Evolutionary conservation across 306 rosid genomes (phyloP).

Genomic region (Rosa chinensis): DNA sequence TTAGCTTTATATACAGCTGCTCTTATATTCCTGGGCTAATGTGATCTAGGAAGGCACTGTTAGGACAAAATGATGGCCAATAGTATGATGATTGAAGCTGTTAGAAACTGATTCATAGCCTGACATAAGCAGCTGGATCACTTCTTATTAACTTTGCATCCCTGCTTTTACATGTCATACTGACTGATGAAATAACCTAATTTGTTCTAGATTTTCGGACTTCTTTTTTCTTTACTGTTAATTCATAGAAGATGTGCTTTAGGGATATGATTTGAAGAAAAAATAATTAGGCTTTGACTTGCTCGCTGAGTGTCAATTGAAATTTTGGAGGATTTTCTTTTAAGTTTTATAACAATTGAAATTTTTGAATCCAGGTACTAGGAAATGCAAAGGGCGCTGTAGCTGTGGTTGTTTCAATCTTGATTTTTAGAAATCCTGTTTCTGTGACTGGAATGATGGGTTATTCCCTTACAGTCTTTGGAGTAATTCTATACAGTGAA

Average conservation of each 20-base stretch:
- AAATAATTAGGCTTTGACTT: too few species aligned
- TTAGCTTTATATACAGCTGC: not conserved
- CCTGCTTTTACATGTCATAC: not conserved
- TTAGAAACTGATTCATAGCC: not conserved
- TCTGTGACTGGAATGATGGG: conserved; percentile 99
- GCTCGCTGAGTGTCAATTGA: not conserved
- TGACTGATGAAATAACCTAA: conserved; percentile 7
- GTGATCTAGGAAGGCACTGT: not conserved
- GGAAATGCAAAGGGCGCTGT: conserved; percentile 99
- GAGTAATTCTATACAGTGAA: conserved; percentile 94
- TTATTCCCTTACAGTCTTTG: conserved; percentile 81
- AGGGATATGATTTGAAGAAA: not conserved
- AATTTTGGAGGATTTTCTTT: not conserved
- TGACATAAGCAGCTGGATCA: not conserved
- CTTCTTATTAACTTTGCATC: not conserved
- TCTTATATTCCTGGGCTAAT: not conserved
- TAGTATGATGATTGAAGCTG: not conserved
- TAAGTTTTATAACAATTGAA: conserved; percentile 1
- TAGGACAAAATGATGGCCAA: not conserved
- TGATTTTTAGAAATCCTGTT: conserved; percentile 92
- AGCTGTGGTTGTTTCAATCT: conserved; percentile 94
- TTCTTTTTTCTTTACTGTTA: not conserved
- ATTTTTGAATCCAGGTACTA: conserved; percentile 65
- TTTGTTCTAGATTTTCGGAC: not conserved
- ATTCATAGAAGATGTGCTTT: not conserved